Evolutionary conservation across 2,329 filamentous ascomycete species (phyloP).

Genomic region (Penicillium sp.): DNA sequence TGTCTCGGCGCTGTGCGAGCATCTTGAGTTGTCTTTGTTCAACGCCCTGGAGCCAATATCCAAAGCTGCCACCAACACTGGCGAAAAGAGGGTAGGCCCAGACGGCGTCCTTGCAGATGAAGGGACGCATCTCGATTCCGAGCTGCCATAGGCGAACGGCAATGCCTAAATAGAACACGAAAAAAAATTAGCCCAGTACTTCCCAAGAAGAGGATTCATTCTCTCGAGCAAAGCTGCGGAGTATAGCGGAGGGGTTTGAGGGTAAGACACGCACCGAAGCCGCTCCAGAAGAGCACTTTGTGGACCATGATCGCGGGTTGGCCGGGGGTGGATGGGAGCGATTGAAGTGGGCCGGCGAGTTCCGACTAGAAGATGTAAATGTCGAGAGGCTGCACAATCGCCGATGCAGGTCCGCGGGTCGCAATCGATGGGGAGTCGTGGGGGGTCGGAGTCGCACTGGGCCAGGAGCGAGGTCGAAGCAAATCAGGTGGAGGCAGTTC

Average conservation of each 20-base stretch:
- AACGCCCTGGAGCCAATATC: slow-evolving; percentile 94
- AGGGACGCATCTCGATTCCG: slow-evolving; percentile 96
- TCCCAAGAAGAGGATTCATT: not conserved
- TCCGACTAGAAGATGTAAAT: slow-evolving; percentile 6
- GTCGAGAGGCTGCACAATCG: slow-evolving; percentile 8
- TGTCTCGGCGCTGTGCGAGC: slow-evolving; percentile 76
- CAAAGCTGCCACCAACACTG: slow-evolving; percentile 83
- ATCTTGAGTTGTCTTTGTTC: slow-evolving; percentile 79
- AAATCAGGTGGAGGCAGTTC: slow-evolving; percentile 43
- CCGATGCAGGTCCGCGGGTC: slow-evolving; percentile 18
- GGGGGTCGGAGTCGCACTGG: slow-evolving; percentile 31
- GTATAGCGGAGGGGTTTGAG: not conserved
- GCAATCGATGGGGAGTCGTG: slow-evolving; percentile 23
- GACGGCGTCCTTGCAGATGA: slow-evolving; percentile 81
- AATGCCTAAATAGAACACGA: slow-evolving; percentile 65
- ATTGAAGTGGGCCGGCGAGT: slow-evolving; percentile 6
- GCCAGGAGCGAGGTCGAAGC: slow-evolving; percentile 32
- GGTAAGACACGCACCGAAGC: slow-evolving; percentile 74
- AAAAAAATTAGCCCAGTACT: slow-evolving; percentile 16
- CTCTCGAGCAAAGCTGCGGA: not conserved
- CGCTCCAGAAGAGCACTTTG: slow-evolving; percentile 61
- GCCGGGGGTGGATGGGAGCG: slow-evolving; percentile 24
- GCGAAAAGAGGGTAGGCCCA: slow-evolving; percentile 94
- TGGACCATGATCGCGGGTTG: slow-evolving; percentile 48
- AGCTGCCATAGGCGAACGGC: slow-evolving; percentile 94